phyloP scores from a whole-genome alignment of 2,329 filamentous ascomycete species.

The Aspergillus fumigatiaffinis region DNA sequence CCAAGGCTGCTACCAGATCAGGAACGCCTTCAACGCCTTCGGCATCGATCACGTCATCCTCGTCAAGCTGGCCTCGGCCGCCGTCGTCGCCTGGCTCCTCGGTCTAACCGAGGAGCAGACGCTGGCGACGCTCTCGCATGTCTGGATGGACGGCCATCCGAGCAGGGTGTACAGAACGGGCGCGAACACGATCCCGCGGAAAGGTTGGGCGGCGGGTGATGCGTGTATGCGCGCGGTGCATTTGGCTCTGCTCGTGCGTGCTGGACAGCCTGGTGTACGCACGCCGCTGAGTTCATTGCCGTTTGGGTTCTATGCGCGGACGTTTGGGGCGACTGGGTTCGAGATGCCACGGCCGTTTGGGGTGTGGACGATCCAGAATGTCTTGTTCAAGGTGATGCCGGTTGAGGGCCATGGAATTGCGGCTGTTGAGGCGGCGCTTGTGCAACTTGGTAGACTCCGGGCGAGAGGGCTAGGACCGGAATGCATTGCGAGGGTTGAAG shows the following conservation, averaged over 20 bases:
- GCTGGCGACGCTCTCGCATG: conserved; percentile 35
- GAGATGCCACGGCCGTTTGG: conserved; percentile 16
- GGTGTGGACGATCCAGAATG: conserved; percentile 20
- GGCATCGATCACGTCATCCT: conserved; percentile 43
- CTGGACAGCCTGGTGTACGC: conserved; percentile 26
- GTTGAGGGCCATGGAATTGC: conserved; percentile 34
- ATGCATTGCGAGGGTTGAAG: conserved; percentile 22
- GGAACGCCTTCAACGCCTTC: conserved; percentile 37
- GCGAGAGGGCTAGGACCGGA: conserved; percentile 10
- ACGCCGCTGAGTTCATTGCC: conserved; percentile 27
- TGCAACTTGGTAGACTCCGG: conserved; percentile 10
- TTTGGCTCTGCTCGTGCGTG: conserved; percentile 26
- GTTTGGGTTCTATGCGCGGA: conserved; percentile 35
- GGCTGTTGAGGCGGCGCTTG: conserved; percentile 30
- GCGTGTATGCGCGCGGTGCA: conserved; percentile 41
- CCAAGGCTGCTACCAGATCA: conserved; percentile 36
- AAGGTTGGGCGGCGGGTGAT: conserved; percentile 43
- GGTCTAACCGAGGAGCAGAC: conserved; percentile 32
- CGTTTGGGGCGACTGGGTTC: conserved; percentile 18
- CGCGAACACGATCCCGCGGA: conserved; percentile 35
- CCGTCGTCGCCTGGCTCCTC: conserved; percentile 37
- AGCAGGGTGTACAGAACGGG: conserved; percentile 32
- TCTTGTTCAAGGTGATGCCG: conserved; percentile 25
- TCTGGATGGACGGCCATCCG: conserved; percentile 39
- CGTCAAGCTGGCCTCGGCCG: conserved; percentile 40